phyloP scores from a whole-genome alignment of 305 asterid species.

The Solanum hybrid region DNA sequence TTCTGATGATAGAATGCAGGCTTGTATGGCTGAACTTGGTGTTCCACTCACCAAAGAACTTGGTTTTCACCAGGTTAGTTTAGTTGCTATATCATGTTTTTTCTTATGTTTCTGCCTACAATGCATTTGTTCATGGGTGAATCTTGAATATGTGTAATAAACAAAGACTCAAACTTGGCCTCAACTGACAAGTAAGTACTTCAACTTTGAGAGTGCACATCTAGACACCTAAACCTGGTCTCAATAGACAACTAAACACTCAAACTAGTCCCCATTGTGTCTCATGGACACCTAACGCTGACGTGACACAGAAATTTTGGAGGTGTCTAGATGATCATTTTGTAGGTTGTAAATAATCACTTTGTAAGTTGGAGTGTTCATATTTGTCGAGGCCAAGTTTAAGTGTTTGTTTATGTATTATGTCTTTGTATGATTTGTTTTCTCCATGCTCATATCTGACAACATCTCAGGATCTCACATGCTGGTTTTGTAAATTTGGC shows the following conservation, averaged over 20 bases:
- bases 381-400: not conserved
- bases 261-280: not conserved
- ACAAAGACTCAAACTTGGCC: not conserved
- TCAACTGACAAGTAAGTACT: not conserved
- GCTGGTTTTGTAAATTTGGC: not conserved
- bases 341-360: not conserved
- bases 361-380: not conserved
- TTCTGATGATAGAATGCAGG: constrained; percentile 93
- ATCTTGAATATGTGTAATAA: not conserved
- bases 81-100: not conserved
- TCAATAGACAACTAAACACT: not conserved
- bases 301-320: not conserved
- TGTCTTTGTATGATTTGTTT: not conserved
- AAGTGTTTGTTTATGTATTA: not conserved
- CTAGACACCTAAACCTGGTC: not conserved
- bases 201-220: not conserved
- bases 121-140: not conserved
- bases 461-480: not conserved
- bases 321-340: not conserved
- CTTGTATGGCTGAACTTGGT: constrained; percentile 98
- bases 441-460: not conserved
- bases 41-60: constrained; percentile 91
- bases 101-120: not conserved
- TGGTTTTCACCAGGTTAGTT: constrained; percentile 88
- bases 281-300: not conserved